phyloP scores from a whole-genome alignment of 2,329 filamentous ascomycete genomes.

The Paecilomyces formosus region DNA sequence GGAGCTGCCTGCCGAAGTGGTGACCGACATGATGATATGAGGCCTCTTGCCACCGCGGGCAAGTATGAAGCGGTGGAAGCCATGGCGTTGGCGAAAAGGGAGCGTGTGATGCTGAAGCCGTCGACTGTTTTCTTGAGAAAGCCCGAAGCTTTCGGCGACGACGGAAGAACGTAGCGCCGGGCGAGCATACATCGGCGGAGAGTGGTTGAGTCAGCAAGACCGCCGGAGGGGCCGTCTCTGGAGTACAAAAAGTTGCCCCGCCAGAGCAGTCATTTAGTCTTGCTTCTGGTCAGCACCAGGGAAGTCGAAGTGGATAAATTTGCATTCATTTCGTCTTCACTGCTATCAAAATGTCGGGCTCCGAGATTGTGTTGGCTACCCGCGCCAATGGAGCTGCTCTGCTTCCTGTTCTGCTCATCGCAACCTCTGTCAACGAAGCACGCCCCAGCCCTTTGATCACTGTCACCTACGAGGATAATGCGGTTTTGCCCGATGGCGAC shows the following conservation, averaged over 20 bases:
- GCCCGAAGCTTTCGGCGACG: slow-evolving; percentile 15
- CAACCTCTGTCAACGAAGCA: slow-evolving; percentile 32
- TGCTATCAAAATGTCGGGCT: slow-evolving; percentile 22
- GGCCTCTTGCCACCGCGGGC: slow-evolving; percentile 26
- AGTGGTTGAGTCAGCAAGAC: background rate
- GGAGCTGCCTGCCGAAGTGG: slow-evolving; percentile 17
- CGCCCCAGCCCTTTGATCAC: slow-evolving; percentile 25
- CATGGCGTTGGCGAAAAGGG: slow-evolving; percentile 16
- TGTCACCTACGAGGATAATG: slow-evolving; percentile 32
- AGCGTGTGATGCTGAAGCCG: slow-evolving; percentile 1
- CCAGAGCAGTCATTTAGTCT: background rate
- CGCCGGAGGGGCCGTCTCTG: background rate
- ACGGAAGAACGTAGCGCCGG: slow-evolving; percentile 26
- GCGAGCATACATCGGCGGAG: background rate
- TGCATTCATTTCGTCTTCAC: slow-evolving; percentile 4
- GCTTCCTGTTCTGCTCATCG: slow-evolving; percentile 35
- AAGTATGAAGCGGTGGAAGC: slow-evolving; percentile 25
- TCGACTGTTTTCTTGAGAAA: slow-evolving; percentile 17
- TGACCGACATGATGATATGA: slow-evolving; percentile 25
- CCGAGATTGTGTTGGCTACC: slow-evolving; percentile 29
- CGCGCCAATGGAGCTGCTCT: slow-evolving; percentile 33
- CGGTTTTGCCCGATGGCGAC: slow-evolving; percentile 24
- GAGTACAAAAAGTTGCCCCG: background rate
- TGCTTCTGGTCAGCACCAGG: background rate
- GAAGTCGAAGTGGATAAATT: background rate